phyloP scores from a whole-genome alignment of 306 rosid species.

The Delonix regia region DNA sequence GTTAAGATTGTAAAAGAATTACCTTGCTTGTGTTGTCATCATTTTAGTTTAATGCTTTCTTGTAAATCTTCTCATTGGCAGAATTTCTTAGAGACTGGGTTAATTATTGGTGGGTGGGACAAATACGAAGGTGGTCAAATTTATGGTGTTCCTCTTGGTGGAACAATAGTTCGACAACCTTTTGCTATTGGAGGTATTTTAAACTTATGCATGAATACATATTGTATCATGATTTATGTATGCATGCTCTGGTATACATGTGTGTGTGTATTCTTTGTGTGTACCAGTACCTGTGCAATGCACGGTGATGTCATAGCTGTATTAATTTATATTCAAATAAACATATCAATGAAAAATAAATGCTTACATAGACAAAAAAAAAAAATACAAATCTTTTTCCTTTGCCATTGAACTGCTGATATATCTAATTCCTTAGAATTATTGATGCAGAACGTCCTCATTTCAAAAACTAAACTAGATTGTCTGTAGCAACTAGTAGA shows the following conservation, averaged over 20 bases:
- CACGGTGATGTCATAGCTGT: too few relatives aligned
- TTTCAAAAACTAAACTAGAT: not conserved
- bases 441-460: not conserved
- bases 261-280: not conserved
- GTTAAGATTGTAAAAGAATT: constrained; percentile 6
- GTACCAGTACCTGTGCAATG: not conserved
- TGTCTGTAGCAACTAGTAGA: not conserved
- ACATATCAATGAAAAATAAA: too few relatives aligned
- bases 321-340: too few relatives aligned
- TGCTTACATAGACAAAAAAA: too few relatives aligned
- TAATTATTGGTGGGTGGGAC: constrained; percentile 96
- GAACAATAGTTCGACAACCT: constrained; percentile 82
- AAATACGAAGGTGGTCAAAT: constrained; percentile 92
- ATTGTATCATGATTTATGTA: not conserved
- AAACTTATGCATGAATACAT: not conserved
- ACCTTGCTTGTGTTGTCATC: not conserved
- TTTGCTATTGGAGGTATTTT: constrained; percentile 85
- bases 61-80: constrained; percentile 47
- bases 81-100: constrained; percentile 82
- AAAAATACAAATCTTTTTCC: too few relatives aligned
- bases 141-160: constrained; percentile 87
- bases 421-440: not conserved
- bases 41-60: not conserved
- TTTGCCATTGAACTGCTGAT: not conserved
- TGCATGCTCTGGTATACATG: not conserved